Evolutionary conservation across 306 rosid species (phyloP).

Genomic region (Cicer bijugum): DNA sequence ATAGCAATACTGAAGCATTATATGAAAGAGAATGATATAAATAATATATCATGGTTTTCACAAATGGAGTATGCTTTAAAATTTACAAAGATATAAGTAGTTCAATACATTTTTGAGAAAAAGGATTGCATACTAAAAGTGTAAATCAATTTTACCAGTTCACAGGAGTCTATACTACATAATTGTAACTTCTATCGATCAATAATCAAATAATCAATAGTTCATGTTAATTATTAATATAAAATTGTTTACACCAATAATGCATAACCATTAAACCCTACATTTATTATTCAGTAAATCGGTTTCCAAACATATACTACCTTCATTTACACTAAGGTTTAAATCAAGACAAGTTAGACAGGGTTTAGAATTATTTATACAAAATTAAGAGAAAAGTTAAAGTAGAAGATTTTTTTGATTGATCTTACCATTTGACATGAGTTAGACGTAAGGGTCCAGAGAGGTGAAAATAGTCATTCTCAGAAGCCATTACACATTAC

Average conservation of each 20-base stretch:
- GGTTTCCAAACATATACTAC: background rate
- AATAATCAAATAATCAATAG: no score
- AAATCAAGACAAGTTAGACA: no score
- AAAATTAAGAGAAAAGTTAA: background rate
- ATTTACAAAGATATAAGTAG: background rate
- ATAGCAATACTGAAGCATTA: slow-evolving; percentile 2
- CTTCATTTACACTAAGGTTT: background rate
- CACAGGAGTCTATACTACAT: no score
- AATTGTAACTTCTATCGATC: no score
- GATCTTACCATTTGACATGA: slow-evolving; percentile 71
- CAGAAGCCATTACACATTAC: slow-evolving; percentile 62
- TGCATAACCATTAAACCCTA: no score
- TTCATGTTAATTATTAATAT: no score
- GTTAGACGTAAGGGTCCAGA: slow-evolving; percentile 83
- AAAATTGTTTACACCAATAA: no score
- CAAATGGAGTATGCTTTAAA: slow-evolving; percentile 4
- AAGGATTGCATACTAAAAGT: no score
- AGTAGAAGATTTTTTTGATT: slow-evolving; percentile 1
- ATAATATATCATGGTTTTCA: background rate
- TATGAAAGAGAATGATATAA: background rate
- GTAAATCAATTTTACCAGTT: no score
- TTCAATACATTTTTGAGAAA: no score
- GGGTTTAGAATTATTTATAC: background rate
- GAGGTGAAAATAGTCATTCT: slow-evolving; percentile 72
- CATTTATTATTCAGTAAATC: background rate